Conservation (phyloP, 1,284 basidiomycete species). For the Gomphus bonarii region DNA sequence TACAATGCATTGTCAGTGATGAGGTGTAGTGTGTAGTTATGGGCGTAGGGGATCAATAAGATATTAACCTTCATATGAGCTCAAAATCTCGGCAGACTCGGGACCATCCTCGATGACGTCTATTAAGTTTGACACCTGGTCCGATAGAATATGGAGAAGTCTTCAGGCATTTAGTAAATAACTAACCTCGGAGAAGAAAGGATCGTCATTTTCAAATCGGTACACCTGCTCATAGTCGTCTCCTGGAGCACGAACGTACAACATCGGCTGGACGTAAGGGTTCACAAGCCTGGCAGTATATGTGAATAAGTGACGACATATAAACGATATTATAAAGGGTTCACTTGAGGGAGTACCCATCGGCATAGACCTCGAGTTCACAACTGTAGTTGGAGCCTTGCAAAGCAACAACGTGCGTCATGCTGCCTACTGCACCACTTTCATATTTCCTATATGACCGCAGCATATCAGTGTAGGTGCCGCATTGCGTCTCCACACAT, state of each 20-base stretch:
- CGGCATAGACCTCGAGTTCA: constrained; percentile 86
- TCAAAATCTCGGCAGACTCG: constrained; percentile 59
- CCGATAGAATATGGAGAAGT: background rate
- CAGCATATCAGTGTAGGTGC: background rate
- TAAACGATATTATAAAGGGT: constrained; percentile 15
- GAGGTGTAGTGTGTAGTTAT: background rate
- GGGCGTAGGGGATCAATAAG: constrained; percentile 12
- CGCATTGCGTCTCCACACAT: background rate
- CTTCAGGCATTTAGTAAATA: background rate
- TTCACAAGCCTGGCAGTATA: constrained; percentile 59
- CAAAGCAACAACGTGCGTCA: constrained; percentile 81
- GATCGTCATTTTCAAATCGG: constrained; percentile 77
- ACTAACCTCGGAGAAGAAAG: constrained; percentile 74
- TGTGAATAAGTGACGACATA: constrained; percentile 8
- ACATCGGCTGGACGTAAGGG: constrained; percentile 75
- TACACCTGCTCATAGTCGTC: constrained; percentile 76
- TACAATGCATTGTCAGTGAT: constrained; percentile 17
- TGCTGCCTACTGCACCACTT: constrained; percentile 82
- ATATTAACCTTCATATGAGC: constrained; percentile 55
- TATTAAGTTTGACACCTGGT: constrained; percentile 66
- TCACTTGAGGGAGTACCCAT: constrained; percentile 76
- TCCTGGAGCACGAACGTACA: constrained; percentile 78
- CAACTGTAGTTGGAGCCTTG: constrained; percentile 90
- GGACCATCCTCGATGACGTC: constrained; percentile 74
- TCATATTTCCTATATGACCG: constrained; percentile 69